Evolutionary conservation across 495 filamentous ascomycete genomes (phyloP), one percentile per base, ranked within the genome.

Genomic region (Friedmanniomyces simplex): DNA sequence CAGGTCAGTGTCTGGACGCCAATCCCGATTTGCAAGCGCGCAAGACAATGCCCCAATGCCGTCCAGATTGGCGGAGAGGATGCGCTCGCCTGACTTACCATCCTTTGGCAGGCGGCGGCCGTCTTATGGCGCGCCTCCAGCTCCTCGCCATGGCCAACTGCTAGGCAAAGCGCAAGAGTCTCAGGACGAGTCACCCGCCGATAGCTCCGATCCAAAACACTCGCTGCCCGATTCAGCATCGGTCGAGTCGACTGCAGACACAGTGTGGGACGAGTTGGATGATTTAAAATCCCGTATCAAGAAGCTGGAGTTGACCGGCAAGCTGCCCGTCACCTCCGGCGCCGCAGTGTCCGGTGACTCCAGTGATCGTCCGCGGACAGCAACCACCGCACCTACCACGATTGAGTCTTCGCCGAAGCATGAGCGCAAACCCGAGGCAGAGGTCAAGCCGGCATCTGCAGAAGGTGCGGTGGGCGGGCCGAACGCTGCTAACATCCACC

Each of bases 221-320:
- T 55, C 50, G 24, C 45, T 25, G 80, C 85, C 61, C 81, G 80
- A 32, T 90, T 59, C 88, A 1, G 87, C 88, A 58, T 96, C 91
- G 0, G 89, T 87, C 0, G 74, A 83, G 22, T 97, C 93, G 0
- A 89, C 83, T 1, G 89, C 89, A 10, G 86, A 90, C 21, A 95
- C 93, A 1, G 88, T 98, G 11, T 98, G 94, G 94, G 93, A 98
- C 68, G 93, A 98, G 70, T 72, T 98, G 20, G 93, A 98, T 62
- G 94, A 97, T 53, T 73, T 98, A 13, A 98, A 97, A 67, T 91
- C 89, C 11, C 82, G 94, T 21, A 95, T 98, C 60, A 83, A 86
- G 58, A 88, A 88, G 47, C 78, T 98, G n/a, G 93, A 98, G 67
- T 68, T 91, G 52, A 94, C 88, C 2, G 90, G 91, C 26, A 95